Evolutionary conservation across 2,329 filamentous ascomycete species (phyloP), one percentile per base, ranked within the genome.

Genomic region (Dendrostoma leiphaemia): DNA sequence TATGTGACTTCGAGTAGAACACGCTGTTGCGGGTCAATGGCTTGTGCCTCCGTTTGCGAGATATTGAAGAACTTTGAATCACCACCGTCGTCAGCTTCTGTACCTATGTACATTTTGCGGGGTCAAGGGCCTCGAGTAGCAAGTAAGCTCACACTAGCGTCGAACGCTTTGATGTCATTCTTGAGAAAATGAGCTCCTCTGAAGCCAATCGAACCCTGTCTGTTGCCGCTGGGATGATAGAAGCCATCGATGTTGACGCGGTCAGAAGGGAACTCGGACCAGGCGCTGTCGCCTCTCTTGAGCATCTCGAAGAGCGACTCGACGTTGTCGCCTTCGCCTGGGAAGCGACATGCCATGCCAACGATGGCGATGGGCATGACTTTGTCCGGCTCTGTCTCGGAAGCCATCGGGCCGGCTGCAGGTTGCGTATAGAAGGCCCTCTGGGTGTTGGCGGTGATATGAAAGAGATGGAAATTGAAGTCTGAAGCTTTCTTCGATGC

Each of bases 281-380:
- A 84, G 12, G 88, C 84, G 65, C 90, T 86, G 1, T 85, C 75
- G 12, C 86, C 86, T 59, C 84, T 79, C 61, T 82, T 78, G 8
- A 91, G 73, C 2, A 90, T 71, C 31, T 88, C 80, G 86, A 87
- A 90, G 48, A 88, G 81, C 29, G 77, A 75, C 35, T 86, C 82
- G 44, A 79, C 77, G 61, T 76, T 80, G 19, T 79, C 78, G 56
- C 84, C 82, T 53, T 63, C 61, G 34, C 81, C 69, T 10, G 85
- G 85, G 64, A 86, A 85, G 48, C 85, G 77, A 60, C 85, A 84
- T 43, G 85, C 80, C 75, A 86, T 84, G 58, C 84, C 84, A 41
- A 88, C 79, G 56, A 89, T 87, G 59, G 85, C 85, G 63, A 89
- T 82, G 66, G 85, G 55, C 45, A 54, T 28, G 23, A 57, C 52